These are phyloP conservation scores for Leptographium procerum DNA, from an alignment of 2,329 filamentous ascomycete genomes.

Conservation along the genomic window DNA sequence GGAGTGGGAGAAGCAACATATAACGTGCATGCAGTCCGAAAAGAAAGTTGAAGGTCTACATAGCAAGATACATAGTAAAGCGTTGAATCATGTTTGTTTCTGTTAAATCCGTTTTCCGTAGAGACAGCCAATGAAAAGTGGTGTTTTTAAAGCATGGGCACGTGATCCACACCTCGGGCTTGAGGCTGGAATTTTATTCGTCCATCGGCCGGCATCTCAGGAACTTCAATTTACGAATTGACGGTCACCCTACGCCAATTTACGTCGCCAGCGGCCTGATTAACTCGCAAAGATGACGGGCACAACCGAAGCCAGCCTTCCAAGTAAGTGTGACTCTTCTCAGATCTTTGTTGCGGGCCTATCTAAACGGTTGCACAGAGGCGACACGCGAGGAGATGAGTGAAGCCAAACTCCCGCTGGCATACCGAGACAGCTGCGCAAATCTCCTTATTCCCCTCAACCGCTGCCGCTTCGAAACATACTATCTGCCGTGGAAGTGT, in stretches of 20 bases:
- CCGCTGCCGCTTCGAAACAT: conserved; percentile 82
- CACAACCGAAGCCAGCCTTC: conserved; percentile 5
- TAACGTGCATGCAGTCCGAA: too few species aligned
- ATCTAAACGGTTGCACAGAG: conserved; percentile 30
- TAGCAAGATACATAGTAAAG: too few species aligned
- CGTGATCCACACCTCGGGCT: background rate
- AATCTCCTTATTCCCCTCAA: conserved; percentile 92
- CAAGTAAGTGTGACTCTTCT: background rate
- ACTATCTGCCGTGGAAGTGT: conserved; percentile 97
- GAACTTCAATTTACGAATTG: background rate
- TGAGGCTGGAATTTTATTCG: background rate
- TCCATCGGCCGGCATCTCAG: background rate
- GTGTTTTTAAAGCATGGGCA: conserved; percentile 2
- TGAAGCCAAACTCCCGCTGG: conserved; percentile 73
- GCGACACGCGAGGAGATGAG: conserved; percentile 89
- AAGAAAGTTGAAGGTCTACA: too few species aligned
- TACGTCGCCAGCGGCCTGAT: background rate
- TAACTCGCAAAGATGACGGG: conserved; percentile 3
- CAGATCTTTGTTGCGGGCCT: background rate
- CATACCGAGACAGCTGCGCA: conserved; percentile 93
- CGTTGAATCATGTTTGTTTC: too few species aligned
- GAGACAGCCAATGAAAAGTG: background rate
- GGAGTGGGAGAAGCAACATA: background rate
- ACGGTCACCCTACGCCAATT: background rate
- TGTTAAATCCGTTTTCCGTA: background rate